Base-by-base conservation (phyloP, 2,329 filamentous ascomycete genomes). In the Pseudopyricularia javanii region DNA sequence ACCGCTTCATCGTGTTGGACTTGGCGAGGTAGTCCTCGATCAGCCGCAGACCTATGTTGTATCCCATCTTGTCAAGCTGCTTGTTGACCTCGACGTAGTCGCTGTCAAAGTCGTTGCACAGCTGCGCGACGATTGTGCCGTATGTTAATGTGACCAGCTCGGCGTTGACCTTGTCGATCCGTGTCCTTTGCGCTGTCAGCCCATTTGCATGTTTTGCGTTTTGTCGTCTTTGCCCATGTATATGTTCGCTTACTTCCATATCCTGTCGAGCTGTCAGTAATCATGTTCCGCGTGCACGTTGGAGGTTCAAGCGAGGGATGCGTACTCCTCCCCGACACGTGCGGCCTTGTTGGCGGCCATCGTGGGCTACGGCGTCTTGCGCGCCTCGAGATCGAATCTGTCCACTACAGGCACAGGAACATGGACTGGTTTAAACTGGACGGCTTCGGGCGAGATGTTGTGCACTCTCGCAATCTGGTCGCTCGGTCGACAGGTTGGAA, bases 1-100 rank as follows among this genome's bases (percentile, higher is more conserved):
- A 98, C 58, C 90, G 80, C 60, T 89, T 88, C 79, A 85, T 85
- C 2, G 87, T 89, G 61, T 89, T 91, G 5, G 90, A 93, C 69
- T 96, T 97, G 62, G 93, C 93, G 17, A 98, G 82, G 64, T 96
- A 98, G 70, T 98, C 93, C 62, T 98, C 93, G 60, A 98, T 96
- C 59, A 98, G 72, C 35, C 93, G 87, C 64, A 97, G 76, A 28
- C 93, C 93, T 58, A 98, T 98, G 64, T 97, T 97, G 73, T 97
- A 96, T 53, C 93, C 93, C 93, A 98, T 98, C 72, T 91, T 94
- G 66, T 98, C 93, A 47, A 98, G 79, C 68, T 98, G 93, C 68
- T 91, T 90, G 73, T 98, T 98, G 66, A 98, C 91, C 67, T 97
- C 90, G 51, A 81, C 75, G 66, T 98, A 98, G 71, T 97, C 89